Conservation (phyloP, 176 grass and related monocot species). For the Carex littledalei region DNA sequence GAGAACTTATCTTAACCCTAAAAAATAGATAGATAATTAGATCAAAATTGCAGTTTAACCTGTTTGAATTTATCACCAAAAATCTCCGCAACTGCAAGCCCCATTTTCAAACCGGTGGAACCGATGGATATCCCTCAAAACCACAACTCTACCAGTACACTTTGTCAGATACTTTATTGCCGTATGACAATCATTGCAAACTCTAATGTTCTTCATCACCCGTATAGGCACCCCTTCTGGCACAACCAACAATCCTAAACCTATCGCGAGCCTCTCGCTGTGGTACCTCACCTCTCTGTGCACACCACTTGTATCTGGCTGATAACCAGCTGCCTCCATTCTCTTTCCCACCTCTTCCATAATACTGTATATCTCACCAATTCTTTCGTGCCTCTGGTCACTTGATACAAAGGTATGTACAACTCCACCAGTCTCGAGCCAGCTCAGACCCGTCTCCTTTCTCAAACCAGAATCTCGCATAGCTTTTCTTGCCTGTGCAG, state of each 20-base stretch:
- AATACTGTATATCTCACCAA: conserved; percentile 52
- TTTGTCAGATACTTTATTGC: conserved; percentile 85
- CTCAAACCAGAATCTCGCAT: conserved; percentile 83
- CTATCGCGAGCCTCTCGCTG: conserved; percentile 86
- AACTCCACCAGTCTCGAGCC: conserved; percentile 68
- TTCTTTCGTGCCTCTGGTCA: conserved; percentile 61
- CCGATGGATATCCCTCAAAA: conserved; percentile 74
- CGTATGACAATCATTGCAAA: conserved; percentile 90
- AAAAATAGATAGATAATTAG: not conserved
- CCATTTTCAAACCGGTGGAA: conserved; percentile 88
- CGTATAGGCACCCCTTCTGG: conserved; percentile 69
- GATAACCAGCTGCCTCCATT: conserved; percentile 79
- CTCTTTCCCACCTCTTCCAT: conserved; percentile 65
- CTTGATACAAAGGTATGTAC: conserved; percentile 83
- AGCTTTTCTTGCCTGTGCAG: conserved; percentile 68
- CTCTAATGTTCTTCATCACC: conserved; percentile 90
- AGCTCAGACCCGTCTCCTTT: conserved; percentile 88
- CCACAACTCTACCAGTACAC: conserved; percentile 64
- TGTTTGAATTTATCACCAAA: conserved; percentile 47
- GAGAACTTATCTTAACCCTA: no score
- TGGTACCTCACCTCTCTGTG: conserved; percentile 85
- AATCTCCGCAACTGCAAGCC: conserved; percentile 78
- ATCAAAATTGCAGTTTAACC: not conserved
- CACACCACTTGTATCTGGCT: conserved; percentile 65
- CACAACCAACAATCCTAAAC: conserved; percentile 68